These are phyloP conservation scores for Candida peoriensis DNA, from an alignment of 805 yeast species.

Conservation along the genomic window DNA sequence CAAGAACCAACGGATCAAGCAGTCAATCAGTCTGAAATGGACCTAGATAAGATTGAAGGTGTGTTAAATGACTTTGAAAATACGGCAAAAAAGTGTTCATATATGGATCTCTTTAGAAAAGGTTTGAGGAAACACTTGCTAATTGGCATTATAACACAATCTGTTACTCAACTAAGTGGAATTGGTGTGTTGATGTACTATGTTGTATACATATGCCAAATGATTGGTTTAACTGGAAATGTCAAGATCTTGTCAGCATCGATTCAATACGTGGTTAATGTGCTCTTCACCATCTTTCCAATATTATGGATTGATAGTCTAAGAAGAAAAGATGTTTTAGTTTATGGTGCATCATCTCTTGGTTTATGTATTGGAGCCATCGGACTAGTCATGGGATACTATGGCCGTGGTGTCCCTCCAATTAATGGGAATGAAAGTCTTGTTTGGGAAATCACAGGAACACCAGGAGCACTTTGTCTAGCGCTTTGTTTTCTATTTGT, in stretches of 20 bases:
- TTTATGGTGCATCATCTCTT: conserved; percentile 37
- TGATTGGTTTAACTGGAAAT: conserved; percentile 38
- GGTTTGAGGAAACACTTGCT: conserved; percentile 31
- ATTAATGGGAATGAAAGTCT: conserved; percentile 29
- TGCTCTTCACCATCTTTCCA: conserved; percentile 39
- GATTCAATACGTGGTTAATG: conserved; percentile 35
- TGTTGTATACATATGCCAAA: conserved; percentile 40
- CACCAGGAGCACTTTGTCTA: conserved; percentile 38
- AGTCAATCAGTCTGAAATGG: neutral
- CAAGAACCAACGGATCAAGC: neutral
- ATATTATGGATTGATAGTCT: conserved; percentile 36
- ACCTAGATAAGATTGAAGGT: conserved; percentile 22
- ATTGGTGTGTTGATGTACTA: conserved; percentile 40
- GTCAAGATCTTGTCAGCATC: conserved; percentile 31
- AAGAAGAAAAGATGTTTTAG: conserved; percentile 42
- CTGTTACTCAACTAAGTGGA: conserved; percentile 41
- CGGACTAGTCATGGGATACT: conserved; percentile 31
- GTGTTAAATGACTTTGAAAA: conserved; percentile 17
- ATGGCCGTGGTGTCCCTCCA: conserved; percentile 30
- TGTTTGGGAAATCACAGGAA: conserved; percentile 31
- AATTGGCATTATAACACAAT: conserved; percentile 35
- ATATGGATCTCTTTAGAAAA: conserved; percentile 29
- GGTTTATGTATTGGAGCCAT: conserved; percentile 32
- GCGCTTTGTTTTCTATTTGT: conserved; percentile 41
- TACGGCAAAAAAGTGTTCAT: conserved; percentile 25